Base-by-base conservation (phyloP, 306 rosid genomes). In the Malus asiatica region DNA sequence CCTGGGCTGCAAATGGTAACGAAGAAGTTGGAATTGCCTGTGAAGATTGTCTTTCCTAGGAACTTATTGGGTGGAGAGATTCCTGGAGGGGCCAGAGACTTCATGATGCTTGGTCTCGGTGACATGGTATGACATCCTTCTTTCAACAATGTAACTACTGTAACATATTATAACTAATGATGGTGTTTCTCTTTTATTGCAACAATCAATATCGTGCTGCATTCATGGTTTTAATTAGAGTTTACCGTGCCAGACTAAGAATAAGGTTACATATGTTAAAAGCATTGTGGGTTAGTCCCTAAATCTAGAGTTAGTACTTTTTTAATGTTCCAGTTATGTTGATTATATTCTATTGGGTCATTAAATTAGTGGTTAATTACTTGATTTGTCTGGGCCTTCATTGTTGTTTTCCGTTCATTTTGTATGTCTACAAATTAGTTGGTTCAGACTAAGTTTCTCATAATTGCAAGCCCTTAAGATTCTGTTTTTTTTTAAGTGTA, bases 101-200 rank as follows among this genome's bases (percentile, higher is more conserved):
- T 90, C 89, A 96, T 96, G 98, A 96, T 96, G 98, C 98, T 96
- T 75, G 99, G 99, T 75, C 94, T 96, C 25, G 97, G 99, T 40
- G 99, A 92, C 82, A 96, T 96, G 99, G 98, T 96, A 89, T 76
- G 80, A 1, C 78, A 72, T 79, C 73, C 62, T 62, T 79, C 9
- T 69, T 33, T 83, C 65, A n/a, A 61, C 35, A 7, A 42, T 73
- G 15, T 64, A 66, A 12, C 27, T 25, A 10, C n/a, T 71, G 68
- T 72, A 33, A 79, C 58, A 33, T 77, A 69, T 63, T 72, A 51
- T 64, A 61, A 70, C 44, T 16, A 19, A 80, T 73, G 13, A 80
- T 67, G 55, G 44, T n/a, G 16, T 59, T 72, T 27, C 58, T 23
- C 16, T 59, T 30, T 66, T 3, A 44, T 30, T 46, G 35, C 42